Base-by-base conservation (phyloP, 345 rosid species). In the Gossypium thurberi region DNA sequence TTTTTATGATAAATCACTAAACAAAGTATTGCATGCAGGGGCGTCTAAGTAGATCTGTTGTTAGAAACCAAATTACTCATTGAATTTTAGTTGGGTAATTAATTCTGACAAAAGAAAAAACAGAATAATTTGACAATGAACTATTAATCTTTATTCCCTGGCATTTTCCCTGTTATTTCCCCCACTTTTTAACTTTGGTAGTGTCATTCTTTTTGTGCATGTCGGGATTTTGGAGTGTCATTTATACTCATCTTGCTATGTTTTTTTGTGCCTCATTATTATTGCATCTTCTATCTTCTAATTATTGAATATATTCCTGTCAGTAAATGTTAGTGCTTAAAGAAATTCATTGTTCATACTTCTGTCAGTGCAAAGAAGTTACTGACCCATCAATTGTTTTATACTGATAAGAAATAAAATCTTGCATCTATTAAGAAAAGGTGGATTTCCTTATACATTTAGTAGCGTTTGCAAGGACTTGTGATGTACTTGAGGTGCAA, bases 1-100 rank as follows among this genome's bases (percentile, higher is more conserved):
- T 44, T 42, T 65, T 65, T 11, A 65, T 65, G 70, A 65, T 44
- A 20, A 17, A 58, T 57, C 50, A 57, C 64, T 56, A 37, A 57
- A 57, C 18, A 33, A 57, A 67, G 43, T 26, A 13, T 48, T 67
- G 3, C 14, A 25, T 48, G 43, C 43, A 48, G 50, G 42, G 14
- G 43, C 9, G 13, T 37, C 53, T 47, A 21, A 44, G 33, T 65
- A 20, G 15, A 57, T 67, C 14, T 55, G 20, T 18, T 67, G 42
- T 67, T 25, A 48, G 71, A 67, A 50, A 23, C 12, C 14, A 23
- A 23, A 23, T 23, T 13, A 47, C 56, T 47, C 55, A 14, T 11
- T 47, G 70, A 66, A 25, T 57, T 25, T 67, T 48, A 25, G 21
- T 67, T 25, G 52, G 71, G 71, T 14, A 46, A 47, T 8, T 23